Evolutionary conservation across 73 alveolate genomes (phyloP), one percentile per base, ranked within the genome.

Genomic region (Stentor roeselii): DNA sequence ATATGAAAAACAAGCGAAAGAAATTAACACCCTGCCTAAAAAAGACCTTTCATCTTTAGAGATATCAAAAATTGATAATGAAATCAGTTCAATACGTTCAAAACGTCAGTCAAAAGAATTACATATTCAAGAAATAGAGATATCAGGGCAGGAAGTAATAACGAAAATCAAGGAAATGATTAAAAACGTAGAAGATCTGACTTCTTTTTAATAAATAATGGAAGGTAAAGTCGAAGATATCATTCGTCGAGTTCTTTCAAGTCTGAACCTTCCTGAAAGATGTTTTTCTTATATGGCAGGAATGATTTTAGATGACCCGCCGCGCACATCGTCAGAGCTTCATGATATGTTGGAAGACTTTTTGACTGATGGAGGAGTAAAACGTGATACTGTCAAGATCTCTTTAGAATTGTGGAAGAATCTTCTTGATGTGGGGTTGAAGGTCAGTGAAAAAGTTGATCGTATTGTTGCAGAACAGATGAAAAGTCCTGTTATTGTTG

Each of bases 331-430:
- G 37, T 90, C 82, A 39, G 98, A 97, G 86, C 87, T 95, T 59
- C 82, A 86, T 36, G 92, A 91, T 34, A 89, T 97, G 88, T 75
- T 97, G 2, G 99, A 98, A 14, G 99, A 97, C 89, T 97, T 93
- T 89, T 84, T 97, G 87, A 95, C 97, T 59, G 98, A 97, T 86
- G 98, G 98, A 60, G 88, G 93, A 91, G 90, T 89, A 82, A 91
- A 95, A 83, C 86, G 95, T 35, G 97, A 93, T 60, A 94, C 94
- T 42, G 98, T 93, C 86, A 94, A 95, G 90, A 89, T 90, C 35
- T 92, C 97, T 75, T 86, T 91, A 82, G 88, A 83, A 50, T 78
- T 97, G 59, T 89, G 87, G 76, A 87, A 83, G 74, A 84, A 78
- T 78, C 78, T 96, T 39, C 67, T 87, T 42, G 95, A 95, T 82